Evolutionary conservation across 2,329 filamentous ascomycete genomes (phyloP).

Genomic region (Colletotrichum gloeosporioides): DNA sequence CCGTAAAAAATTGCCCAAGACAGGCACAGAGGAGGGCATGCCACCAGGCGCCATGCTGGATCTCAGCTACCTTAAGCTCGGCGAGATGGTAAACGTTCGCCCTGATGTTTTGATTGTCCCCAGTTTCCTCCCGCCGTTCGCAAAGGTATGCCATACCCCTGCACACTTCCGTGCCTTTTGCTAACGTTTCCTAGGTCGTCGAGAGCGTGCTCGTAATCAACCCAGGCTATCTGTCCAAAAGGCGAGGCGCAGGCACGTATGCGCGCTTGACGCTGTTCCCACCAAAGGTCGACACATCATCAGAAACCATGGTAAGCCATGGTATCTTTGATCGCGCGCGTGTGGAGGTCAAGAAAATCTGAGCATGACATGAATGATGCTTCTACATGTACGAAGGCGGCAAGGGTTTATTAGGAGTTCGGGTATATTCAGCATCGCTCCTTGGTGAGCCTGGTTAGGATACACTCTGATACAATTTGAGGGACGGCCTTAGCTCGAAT

Average conservation of each 20-base stretch:
- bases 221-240: conserved; percentile 85
- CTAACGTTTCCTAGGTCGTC: conserved; percentile 68
- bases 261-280: conserved; percentile 79
- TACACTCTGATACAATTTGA: conserved; percentile 9
- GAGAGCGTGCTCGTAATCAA: conserved; percentile 92
- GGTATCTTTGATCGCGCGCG: conserved; percentile 81
- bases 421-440: conserved; percentile 24
- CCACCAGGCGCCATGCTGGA: conserved; percentile 82
- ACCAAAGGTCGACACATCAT: conserved; percentile 64
- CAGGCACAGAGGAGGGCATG: conserved; percentile 62
- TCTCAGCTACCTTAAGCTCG: conserved; percentile 82
- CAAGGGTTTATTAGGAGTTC: conserved; percentile 9
- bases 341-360: conserved; percentile 86
- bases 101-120: conserved; percentile 87
- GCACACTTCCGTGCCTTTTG: not conserved
- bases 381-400: not conserved
- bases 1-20: conserved; percentile 69
- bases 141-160: conserved; percentile 66
- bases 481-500: conserved; percentile 36
- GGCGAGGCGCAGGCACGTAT: conserved; percentile 83
- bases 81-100: conserved; percentile 85
- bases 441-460: not conserved
- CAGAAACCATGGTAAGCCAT: conserved; percentile 69
- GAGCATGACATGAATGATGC: not conserved
- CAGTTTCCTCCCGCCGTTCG: conserved; percentile 83